Evolutionary conservation across 805 yeast species (phyloP).

Genomic region (Monosporozyma aquatica): DNA sequence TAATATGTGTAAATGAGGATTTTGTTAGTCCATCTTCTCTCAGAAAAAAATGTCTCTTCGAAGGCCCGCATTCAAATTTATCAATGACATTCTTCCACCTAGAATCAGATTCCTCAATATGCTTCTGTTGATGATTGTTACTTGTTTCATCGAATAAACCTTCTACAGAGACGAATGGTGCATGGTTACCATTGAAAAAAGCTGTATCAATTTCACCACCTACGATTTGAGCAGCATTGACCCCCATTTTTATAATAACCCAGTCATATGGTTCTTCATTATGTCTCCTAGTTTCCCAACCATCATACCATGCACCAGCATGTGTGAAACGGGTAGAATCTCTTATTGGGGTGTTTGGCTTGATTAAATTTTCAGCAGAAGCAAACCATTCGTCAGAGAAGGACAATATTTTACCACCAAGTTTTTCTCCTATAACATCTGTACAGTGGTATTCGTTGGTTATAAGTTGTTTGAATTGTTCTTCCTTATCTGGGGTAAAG

Average conservation of each 20-base stretch:
- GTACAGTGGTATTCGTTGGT: conserved; percentile 15
- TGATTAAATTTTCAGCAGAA: conserved; percentile 76
- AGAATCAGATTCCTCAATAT: conserved; percentile 25
- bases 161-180: conserved; percentile 82
- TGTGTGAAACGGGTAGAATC: conserved; percentile 72
- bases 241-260: conserved; percentile 80
- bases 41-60: conserved; percentile 73
- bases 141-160: conserved; percentile 39
- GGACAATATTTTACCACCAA: conserved; percentile 66
- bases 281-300: conserved; percentile 98
- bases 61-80: conserved; percentile 78
- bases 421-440: conserved; percentile 75
- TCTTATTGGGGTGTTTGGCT: conserved; percentile 71
- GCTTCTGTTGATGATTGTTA: conserved; percentile 21
- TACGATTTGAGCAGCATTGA: conserved; percentile 58
- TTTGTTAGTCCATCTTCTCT: conserved; percentile 48
- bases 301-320: conserved; percentile 96
- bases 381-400: conserved; percentile 94
- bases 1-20: conserved; percentile 62
- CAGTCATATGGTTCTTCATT: conserved; percentile 78
- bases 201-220: conserved; percentile 93
- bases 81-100: conserved; percentile 67
- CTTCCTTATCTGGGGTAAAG: not conserved
- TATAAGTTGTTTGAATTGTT: not conserved
- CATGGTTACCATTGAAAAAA: conserved; percentile 90